Evolutionary conservation across 495 filamentous ascomycete species (phyloP).

Genomic region (Aspergillus wentii): DNA sequence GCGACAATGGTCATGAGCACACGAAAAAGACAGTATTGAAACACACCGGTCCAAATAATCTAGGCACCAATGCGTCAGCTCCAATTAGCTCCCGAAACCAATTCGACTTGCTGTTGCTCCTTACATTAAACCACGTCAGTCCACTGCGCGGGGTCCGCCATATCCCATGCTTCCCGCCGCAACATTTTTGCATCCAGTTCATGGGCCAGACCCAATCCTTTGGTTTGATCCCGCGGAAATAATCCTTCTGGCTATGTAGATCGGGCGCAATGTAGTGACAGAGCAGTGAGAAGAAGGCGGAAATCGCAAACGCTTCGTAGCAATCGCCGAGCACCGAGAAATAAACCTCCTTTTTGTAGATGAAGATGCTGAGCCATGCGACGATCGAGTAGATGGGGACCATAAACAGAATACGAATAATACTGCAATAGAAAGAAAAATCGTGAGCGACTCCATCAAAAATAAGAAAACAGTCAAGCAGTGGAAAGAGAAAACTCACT

Average conservation of each 20-base stretch:
- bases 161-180: constrained; percentile 57
- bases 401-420: constrained; percentile 91
- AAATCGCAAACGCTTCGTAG: constrained; percentile 90
- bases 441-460: constrained; percentile 8
- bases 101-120: too few species aligned
- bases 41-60: constrained; percentile 82
- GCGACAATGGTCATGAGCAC: constrained; percentile 80
- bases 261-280: constrained; percentile 79
- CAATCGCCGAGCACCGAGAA: constrained; percentile 78
- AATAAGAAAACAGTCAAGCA: constrained; percentile 12
- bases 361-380: constrained; percentile 70
- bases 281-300: constrained; percentile 84
- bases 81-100: background rate
- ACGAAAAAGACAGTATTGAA: constrained; percentile 86
- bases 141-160: constrained; percentile 77
- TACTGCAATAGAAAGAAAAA: constrained; percentile 47
- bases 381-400: constrained; percentile 79
- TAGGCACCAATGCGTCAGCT: constrained; percentile 21
- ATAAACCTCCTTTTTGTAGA: constrained; percentile 77
- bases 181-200: constrained; percentile 57
- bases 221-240: constrained; percentile 67
- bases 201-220: constrained; percentile 75
- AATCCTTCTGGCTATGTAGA: constrained; percentile 82
- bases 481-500: constrained; percentile 49
- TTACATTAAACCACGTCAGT: constrained; percentile 86